phyloP scores from a whole-genome alignment of 2,329 filamentous ascomycete species.

The Dactylonectria macrodidyma region DNA sequence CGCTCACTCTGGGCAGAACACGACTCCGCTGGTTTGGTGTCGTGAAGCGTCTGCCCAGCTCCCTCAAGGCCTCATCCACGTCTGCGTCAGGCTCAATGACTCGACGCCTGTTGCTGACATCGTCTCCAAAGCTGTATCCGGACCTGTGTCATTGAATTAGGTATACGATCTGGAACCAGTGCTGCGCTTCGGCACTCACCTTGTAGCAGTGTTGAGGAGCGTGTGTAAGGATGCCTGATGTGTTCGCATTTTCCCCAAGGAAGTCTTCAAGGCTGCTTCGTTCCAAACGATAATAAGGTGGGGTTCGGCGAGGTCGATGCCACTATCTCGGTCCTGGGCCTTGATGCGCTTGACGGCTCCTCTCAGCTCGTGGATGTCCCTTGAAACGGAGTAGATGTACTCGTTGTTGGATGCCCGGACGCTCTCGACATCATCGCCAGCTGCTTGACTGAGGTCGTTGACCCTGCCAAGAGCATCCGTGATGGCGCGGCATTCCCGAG shows the following conservation, averaged over 20 bases:
- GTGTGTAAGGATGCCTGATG: slow-evolving; percentile 48
- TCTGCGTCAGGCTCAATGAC: slow-evolving; percentile 47
- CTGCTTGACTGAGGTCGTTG: slow-evolving; percentile 43
- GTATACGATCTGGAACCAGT: not conserved
- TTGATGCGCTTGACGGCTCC: slow-evolving; percentile 46
- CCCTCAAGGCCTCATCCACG: slow-evolving; percentile 45
- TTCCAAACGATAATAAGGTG: slow-evolving; percentile 49
- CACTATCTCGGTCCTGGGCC: slow-evolving; percentile 46
- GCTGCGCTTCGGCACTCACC: slow-evolving; percentile 24
- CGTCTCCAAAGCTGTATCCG: slow-evolving; percentile 41
- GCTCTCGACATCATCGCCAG: slow-evolving; percentile 36
- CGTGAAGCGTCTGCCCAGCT: slow-evolving; percentile 44
- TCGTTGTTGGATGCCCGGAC: slow-evolving; percentile 46
- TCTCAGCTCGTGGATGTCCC: slow-evolving; percentile 45
- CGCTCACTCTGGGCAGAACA: slow-evolving; percentile 47
- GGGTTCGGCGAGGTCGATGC: slow-evolving; percentile 45
- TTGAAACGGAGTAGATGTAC: slow-evolving; percentile 47
- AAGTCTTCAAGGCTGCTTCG: slow-evolving; percentile 43
- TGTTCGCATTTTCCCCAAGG: slow-evolving; percentile 42
- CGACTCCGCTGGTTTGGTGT: slow-evolving; percentile 41
- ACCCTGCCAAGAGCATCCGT: slow-evolving; percentile 47
- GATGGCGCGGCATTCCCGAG: slow-evolving; percentile 46
- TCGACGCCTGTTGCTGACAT: slow-evolving; percentile 42
- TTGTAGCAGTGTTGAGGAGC: slow-evolving; percentile 47
- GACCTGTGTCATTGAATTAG: slow-evolving; percentile 36